phyloP scores from a whole-genome alignment of 2,329 filamentous ascomycete species.

The Diaporthe sp. region DNA sequence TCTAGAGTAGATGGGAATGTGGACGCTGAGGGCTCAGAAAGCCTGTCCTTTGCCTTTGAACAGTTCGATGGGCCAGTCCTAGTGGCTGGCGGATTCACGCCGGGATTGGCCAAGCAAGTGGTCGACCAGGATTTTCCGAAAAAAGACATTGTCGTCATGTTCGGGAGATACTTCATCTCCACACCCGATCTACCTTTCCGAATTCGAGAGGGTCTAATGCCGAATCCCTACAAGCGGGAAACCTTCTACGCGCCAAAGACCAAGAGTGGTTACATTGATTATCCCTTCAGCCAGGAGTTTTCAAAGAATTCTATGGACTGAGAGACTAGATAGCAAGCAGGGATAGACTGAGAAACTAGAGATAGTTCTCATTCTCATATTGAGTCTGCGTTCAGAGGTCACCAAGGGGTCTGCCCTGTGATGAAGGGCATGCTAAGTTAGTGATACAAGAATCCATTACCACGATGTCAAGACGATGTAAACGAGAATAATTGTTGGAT shows the following conservation, averaged over 20 bases:
- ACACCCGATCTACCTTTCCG: constrained; percentile 61
- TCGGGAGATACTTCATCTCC: constrained; percentile 58
- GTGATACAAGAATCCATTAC: no score
- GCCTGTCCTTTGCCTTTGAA: constrained; percentile 19
- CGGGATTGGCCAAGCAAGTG: constrained; percentile 9
- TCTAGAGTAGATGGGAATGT: constrained; percentile 1
- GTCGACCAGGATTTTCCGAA: constrained; percentile 23
- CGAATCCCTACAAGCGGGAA: background rate
- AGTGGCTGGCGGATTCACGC: constrained; percentile 19
- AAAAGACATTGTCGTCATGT: constrained; percentile 41
- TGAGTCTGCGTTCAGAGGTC: background rate
- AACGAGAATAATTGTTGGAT: no score
- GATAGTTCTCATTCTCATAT: background rate
- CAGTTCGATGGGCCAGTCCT: constrained; percentile 23
- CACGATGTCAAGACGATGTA: no score
- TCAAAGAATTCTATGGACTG: background rate
- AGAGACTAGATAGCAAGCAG: no score
- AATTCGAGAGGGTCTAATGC: constrained; percentile 42
- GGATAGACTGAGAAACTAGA: background rate
- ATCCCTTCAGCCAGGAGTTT: constrained; percentile 10
- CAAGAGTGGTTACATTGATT: constrained; percentile 8
- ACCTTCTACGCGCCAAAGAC: constrained; percentile 8
- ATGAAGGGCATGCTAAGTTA: no score
- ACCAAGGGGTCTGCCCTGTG: background rate
- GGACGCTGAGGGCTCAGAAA: constrained; percentile 7